Base-by-base conservation (phyloP, 306 rosid species). In the Purshia tridentata region DNA sequence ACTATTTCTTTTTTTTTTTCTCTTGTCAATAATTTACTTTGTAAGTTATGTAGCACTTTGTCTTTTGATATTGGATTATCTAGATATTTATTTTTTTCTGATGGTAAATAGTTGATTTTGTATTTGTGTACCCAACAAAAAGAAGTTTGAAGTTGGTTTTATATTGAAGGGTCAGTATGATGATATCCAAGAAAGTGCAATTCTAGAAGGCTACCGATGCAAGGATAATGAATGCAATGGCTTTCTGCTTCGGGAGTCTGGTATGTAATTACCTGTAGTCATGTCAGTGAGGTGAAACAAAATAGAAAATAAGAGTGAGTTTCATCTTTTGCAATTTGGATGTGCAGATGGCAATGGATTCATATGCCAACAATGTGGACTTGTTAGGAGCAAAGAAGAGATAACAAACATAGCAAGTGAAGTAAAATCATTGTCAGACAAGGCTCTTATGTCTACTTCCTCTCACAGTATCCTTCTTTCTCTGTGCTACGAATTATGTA, bases 181-280 rank as follows among this genome's bases (percentile, higher is more conserved):
- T 62, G 97, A 93, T 75, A 83, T 86, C 22, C 78, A 59, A 82
- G 91, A 89, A 85, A 88, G 91, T 84, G 98, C 92, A 35, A 83
- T 83, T 80, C 78, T 86, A 76, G 98, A 93, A 83, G 97, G 98
- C 54, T 91, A 91, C 81, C 74, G 77, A 76, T 94, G 98, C 88
- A 89, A 81, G 72, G 78, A 77, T 78, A 87, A 74, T 70, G 81
- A 79, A 73, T 94, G 98, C 49, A 77, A 80, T 66, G 95, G 98
- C 76, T 91, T 89, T 87, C 82, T 91, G 87, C 88, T 94, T 60
- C 90, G 87, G 20, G 83, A 81, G 63, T 62, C 86, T 62, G 96
- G 98, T 89, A 84, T 46, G 91, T 53, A 72, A 72, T 81, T 67
- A 54, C 50, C 69, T 61, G 35, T 69, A 44, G 63, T 70, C 61